Evolutionary conservation across 2,329 filamentous ascomycete species (phyloP).

Genomic region (Cercospora zeina): DNA sequence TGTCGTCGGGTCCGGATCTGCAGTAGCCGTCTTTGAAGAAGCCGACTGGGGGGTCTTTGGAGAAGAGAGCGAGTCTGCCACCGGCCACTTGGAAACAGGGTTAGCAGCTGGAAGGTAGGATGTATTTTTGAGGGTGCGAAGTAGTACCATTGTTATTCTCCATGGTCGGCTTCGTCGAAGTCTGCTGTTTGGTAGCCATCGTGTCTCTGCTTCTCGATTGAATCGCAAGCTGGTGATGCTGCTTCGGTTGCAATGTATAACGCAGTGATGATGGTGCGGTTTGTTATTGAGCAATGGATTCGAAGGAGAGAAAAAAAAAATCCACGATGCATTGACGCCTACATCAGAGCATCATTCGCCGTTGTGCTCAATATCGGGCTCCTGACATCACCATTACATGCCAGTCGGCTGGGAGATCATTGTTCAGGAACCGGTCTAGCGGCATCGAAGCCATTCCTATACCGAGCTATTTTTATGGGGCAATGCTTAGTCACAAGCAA

Average conservation of each 20-base stretch:
- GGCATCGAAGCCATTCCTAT: neutral
- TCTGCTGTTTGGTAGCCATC: conserved; percentile 26
- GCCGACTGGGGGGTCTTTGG: conserved; percentile 23
- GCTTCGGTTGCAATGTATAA: neutral
- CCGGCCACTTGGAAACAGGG: conserved; percentile 19
- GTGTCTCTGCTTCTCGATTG: neutral
- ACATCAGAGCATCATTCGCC: conserved; percentile 18
- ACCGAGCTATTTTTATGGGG: neutral
- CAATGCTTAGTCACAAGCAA: neutral
- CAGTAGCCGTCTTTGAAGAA: conserved; percentile 29
- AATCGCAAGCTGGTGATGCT: neutral
- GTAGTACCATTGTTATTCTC: conserved; percentile 30
- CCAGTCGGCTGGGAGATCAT: neutral
- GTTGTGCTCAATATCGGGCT: neutral
- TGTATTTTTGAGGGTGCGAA: neutral
- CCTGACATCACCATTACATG: conserved; percentile 26
- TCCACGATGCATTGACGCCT: neutral
- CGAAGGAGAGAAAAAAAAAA: neutral
- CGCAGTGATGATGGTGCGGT: neutral
- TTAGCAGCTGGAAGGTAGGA: neutral
- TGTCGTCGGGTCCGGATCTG: conserved; percentile 22
- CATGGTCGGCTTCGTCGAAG: conserved; percentile 31
- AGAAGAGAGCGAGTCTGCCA: conserved; percentile 24
- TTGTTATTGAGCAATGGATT: neutral
- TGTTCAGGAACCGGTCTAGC: conserved; percentile 19